These are phyloP conservation scores for Aspergillus spinulosporus DNA, from an alignment of 2,329 filamentous ascomycete species.

Conservation along the genomic window DNA sequence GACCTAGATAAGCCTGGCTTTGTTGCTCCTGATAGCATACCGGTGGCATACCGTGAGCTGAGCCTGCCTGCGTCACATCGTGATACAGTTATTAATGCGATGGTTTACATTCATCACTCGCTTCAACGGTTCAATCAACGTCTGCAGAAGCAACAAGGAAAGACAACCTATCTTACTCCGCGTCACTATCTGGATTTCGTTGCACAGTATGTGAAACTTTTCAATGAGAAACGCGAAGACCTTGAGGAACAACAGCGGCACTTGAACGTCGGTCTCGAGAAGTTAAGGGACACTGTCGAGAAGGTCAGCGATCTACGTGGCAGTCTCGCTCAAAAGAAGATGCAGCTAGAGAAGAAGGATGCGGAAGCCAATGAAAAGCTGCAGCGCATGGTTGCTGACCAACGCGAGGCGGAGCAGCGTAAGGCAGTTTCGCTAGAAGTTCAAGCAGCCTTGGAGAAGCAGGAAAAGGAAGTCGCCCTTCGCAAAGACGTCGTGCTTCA, in stretches of 20 bases:
- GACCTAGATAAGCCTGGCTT: conserved; percentile 90
- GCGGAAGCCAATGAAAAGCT: conserved; percentile 95
- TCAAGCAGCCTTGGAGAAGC: conserved; percentile 80
- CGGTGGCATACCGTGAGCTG: conserved; percentile 86
- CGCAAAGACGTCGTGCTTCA: conserved; percentile 80
- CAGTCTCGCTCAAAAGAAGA: conserved; percentile 92
- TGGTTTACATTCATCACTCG: conserved; percentile 99
- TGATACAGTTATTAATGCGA: conserved; percentile 91
- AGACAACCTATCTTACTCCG: conserved; percentile 88
- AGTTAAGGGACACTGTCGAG: conserved; percentile 92
- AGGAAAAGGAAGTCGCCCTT: conserved; percentile 81
- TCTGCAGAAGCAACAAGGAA: conserved; percentile 87
- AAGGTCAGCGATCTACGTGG: conserved; percentile 91
- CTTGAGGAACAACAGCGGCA: conserved; percentile 98
- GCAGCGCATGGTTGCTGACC: conserved; percentile 94
- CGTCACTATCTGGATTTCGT: conserved; percentile 98
- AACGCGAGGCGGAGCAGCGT: conserved; percentile 88
- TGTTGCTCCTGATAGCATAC: conserved; percentile 83
- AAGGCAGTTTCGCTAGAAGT: conserved; percentile 87
- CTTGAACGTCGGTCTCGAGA: conserved; percentile 96
- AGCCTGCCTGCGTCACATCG: conserved; percentile 83
- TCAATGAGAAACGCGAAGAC: conserved; percentile 97
- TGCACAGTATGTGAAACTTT: conserved; percentile 93
- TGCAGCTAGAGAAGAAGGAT: conserved; percentile 88
- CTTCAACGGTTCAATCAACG: conserved; percentile 85